Evolutionary conservation across 192 early-diverging fungal species (phyloP), one percentile per base, ranked within the genome.

Genomic region (Dissophora ornata): DNA sequence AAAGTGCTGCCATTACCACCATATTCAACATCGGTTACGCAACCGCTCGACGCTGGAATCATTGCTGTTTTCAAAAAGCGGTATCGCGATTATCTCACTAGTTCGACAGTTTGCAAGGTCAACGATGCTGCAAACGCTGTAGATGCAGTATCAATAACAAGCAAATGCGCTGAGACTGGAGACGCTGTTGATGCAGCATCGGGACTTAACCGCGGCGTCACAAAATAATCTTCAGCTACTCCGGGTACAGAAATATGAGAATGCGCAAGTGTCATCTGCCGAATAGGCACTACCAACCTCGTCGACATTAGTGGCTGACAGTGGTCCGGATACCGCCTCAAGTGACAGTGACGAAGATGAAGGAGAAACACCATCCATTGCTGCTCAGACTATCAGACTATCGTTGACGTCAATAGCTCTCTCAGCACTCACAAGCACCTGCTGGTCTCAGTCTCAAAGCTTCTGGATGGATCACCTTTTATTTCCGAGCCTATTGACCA

Each of bases 401-500:
- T n/a, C n/a, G n/a, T n/a, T n/a, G n/a, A n/a, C n/a, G n/a, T n/a
- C n/a, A n/a, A n/a, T n/a, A n/a, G n/a, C n/a, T n/a, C n/a, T n/a
- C n/a, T n/a, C n/a, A n/a, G n/a, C n/a, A n/a, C n/a, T n/a, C n/a
- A n/a, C n/a, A n/a, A 8, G 26, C 16, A 5, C n/a, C n/a, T n/a
- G n/a, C n/a, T n/a, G n/a, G n/a, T n/a, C n/a, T n/a, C n/a, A n/a
- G n/a, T n/a, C n/a, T 51, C 49, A 15, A 51, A 28, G 49, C 24
- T 51, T 29, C 49, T 51, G 49, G 49, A 51, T 21, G 49, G 49
- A 3, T 51, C 49, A 21, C 49, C 49, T 6, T 29, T 51, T 8
- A 29, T 51, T 7, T 10, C 21, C 22, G 25, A 51, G 49, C 8
- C 26, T 2, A 21, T 51, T 24, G 28, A 51, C 15, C 4, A 51